Conservation (phyloP, 1,139 yeast genomes). For the Taphrina pruni region DNA sequence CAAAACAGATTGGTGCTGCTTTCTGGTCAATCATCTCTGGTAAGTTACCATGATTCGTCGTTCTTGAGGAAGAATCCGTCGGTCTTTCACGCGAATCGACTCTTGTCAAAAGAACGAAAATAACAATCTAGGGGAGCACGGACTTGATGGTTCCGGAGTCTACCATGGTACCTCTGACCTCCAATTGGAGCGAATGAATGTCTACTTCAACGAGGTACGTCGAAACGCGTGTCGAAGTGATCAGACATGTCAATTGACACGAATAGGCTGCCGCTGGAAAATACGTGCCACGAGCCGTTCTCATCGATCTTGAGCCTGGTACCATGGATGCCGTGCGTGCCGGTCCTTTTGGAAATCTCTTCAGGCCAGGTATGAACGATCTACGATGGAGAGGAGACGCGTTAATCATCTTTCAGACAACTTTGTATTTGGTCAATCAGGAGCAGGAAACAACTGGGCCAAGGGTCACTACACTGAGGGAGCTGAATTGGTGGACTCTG, state of each 20-base stretch:
- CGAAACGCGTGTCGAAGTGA: not conserved
- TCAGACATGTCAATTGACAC: conserved; percentile 1
- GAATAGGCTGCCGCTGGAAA: conserved; percentile 53
- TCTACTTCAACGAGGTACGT: conserved; percentile 49
- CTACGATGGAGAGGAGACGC: not conserved
- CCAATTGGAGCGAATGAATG: conserved; percentile 57
- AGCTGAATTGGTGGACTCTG: conserved; percentile 57
- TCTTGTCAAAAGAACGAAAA: conserved; percentile 58
- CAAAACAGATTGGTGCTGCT: conserved; percentile 70
- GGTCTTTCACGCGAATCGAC: not conserved
- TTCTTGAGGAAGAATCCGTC: conserved; percentile 8
- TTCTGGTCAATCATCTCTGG: conserved; percentile 59
- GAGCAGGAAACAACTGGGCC: conserved; percentile 61
- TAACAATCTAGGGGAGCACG: conserved; percentile 96
- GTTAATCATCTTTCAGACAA: conserved; percentile 46
- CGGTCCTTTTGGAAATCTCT: conserved; percentile 55
- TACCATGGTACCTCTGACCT: conserved; percentile 50
- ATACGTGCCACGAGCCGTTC: conserved; percentile 58
- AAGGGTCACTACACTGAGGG: conserved; percentile 59
- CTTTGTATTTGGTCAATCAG: conserved; percentile 56
- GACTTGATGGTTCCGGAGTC: conserved; percentile 78
- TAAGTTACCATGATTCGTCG: not conserved
- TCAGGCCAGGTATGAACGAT: conserved; percentile 54
- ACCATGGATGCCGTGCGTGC: conserved; percentile 56
- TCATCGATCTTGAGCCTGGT: conserved; percentile 58